These are phyloP conservation scores for Boletus eberwhitei DNA, from an alignment of 768 basidiomycete genomes.

Conservation along the genomic window DNA sequence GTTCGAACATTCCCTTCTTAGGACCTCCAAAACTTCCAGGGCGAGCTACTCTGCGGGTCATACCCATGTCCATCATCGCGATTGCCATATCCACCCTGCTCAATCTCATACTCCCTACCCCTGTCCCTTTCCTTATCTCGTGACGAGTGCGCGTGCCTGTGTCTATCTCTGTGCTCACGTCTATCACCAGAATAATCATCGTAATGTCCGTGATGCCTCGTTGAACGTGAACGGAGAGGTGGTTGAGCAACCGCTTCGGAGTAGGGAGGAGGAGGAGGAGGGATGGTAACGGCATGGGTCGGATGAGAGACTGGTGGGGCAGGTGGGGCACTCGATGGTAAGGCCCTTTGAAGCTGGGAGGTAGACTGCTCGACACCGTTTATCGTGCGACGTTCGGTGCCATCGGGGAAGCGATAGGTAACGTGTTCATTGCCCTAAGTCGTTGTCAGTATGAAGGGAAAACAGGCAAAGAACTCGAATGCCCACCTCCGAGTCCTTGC, in stretches of 20 bases:
- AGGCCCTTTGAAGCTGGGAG: constrained; percentile 9
- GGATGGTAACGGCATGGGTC: not conserved
- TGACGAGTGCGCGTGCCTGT: constrained; percentile 8
- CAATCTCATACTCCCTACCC: constrained; percentile 1
- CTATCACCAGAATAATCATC: constrained; percentile 8
- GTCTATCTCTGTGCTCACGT: constrained; percentile 12
- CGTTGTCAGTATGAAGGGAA: constrained; percentile 1
- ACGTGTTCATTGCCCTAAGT: constrained; percentile 73
- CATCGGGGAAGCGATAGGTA: constrained; percentile 62
- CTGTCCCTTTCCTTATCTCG: constrained; percentile 8
- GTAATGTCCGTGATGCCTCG: constrained; percentile 16
- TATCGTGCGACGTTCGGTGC: constrained; percentile 59
- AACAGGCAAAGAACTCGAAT: not conserved
- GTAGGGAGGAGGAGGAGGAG: constrained; percentile 24
- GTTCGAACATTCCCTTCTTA: not conserved
- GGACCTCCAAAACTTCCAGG: constrained; percentile 14
- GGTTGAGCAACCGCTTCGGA: constrained; percentile 13
- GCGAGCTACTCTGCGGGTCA: constrained; percentile 4
- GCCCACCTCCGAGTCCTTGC: constrained; percentile 57
- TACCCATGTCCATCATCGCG: constrained; percentile 3
- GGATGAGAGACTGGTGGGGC: not conserved
- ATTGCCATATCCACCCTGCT: not conserved
- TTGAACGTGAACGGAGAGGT: constrained; percentile 15
- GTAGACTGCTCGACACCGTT: constrained; percentile 56
- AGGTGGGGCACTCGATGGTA: constrained; percentile 6